Evolutionary conservation across 2,329 filamentous ascomycete genomes (phyloP).

Genomic region (Zymoseptoria brevis): DNA sequence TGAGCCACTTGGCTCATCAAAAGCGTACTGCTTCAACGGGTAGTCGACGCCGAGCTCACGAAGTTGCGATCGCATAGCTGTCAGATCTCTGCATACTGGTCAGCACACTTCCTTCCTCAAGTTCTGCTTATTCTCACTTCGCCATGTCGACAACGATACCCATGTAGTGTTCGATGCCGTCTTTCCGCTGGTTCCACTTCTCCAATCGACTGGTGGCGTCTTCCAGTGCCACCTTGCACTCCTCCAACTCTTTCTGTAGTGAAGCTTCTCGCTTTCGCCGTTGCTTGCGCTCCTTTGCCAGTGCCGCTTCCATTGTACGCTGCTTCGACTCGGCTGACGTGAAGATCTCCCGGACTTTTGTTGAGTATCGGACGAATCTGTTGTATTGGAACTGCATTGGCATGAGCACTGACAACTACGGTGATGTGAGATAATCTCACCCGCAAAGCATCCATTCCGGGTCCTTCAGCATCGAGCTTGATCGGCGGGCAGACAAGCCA

Average conservation of each 20-base stretch:
- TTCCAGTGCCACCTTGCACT: slow-evolving; percentile 16
- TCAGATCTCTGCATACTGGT: slow-evolving; percentile 22
- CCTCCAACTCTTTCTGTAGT: slow-evolving; percentile 10
- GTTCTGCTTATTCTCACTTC: slow-evolving; percentile 19
- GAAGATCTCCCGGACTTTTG: slow-evolving; percentile 18
- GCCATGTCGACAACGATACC: slow-evolving; percentile 28
- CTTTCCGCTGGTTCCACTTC: slow-evolving; percentile 28
- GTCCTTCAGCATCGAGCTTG: slow-evolving; percentile 27
- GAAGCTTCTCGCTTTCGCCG: slow-evolving; percentile 17
- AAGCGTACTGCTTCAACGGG: slow-evolving; percentile 18
- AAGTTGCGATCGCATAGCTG: slow-evolving; percentile 22
- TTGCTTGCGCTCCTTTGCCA: slow-evolving; percentile 22
- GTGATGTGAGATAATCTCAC: slow-evolving; percentile 22
- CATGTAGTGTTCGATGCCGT: slow-evolving; percentile 31
- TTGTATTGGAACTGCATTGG: slow-evolving; percentile 41
- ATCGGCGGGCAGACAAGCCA: slow-evolving; percentile 41
- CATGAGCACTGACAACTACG: slow-evolving; percentile 3
- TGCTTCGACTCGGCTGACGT: slow-evolving; percentile 17
- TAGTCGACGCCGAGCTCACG: slow-evolving; percentile 25
- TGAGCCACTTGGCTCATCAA: slow-evolving; percentile 5
- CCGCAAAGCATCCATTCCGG: slow-evolving; percentile 36
- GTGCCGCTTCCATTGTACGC: slow-evolving; percentile 14
- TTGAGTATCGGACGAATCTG: slow-evolving; percentile 29
- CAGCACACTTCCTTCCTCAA: slow-evolving; percentile 3
- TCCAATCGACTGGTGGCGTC: slow-evolving; percentile 21